Base-by-base conservation (phyloP, 2,329 filamentous ascomycete species). In the Penicillium brevicompactum region DNA sequence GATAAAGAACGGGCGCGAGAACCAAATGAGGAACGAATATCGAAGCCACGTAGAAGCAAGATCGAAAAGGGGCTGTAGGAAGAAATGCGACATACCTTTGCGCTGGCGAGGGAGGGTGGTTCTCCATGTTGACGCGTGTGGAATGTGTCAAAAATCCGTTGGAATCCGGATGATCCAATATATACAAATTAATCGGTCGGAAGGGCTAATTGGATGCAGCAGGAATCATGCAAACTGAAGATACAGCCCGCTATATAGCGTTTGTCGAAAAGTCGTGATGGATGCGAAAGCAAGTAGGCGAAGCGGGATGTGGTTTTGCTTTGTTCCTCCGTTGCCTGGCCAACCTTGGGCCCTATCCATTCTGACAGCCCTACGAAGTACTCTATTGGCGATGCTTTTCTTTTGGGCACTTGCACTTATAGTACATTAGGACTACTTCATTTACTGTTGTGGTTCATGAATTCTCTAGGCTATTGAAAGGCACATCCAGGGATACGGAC, bases 131-230 rank as follows among this genome's bases (percentile, higher is more conserved):
- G 55, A 57, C 57, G 49, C 56, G 63, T 40, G 60, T 45, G 58
- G 63, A 66, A 66, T 66, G 63, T 65, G 63, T 65, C 62, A 65
- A 58, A 58, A 34, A 13, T 32, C 18, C 5, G 37, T 32, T 51
- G 53, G 61, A 58, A 64, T 60, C 45, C 14, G 45, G 34, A 13
- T n/a, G n/a, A 6, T 27, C 24, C 3, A 41, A 16, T 41, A 41
- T 21, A 9, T 41, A 41, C 18, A 41, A 21, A 21, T 16, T 10
- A 41, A 41, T 7, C 18, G 34, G 13, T 34, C 31, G 13, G 31
- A 34, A n/a, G 34, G 13, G n/a, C n/a, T 41, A 49, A 49, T 18
- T 34, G 5, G 11, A 53, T 49, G 37, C 16, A 16, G 13, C 21
- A 34, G 18, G 2, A 30, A 53, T 21, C n/a, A 30, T 34, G 45